A percentile compares a stretch with the other conserved stretches of the same genome.
Evolutionary conservation across 2,329 filamentous ascomycete species (phyloP).

Genomic region (Tolypocladium endophyticum): DNA sequence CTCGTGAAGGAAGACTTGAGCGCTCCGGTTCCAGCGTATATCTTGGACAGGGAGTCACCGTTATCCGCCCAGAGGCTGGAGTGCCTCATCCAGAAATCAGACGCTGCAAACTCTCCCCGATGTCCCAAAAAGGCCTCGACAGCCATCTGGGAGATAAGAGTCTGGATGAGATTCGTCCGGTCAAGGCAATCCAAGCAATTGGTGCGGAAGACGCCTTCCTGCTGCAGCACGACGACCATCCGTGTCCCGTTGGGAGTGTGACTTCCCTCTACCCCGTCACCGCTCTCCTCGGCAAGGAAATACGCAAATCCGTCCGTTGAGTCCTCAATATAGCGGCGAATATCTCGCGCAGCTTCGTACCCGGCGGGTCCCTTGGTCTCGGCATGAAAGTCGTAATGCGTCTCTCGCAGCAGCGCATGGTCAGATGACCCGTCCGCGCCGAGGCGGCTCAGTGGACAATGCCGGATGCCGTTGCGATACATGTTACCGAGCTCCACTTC

Average conservation of each 20-base stretch:
- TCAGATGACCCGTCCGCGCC: constrained; percentile 46
- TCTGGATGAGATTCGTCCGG: constrained; percentile 91
- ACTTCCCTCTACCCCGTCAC: constrained; percentile 36
- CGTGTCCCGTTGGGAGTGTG: constrained; percentile 27
- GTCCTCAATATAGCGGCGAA: constrained; percentile 64
- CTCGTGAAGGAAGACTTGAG: constrained; percentile 93
- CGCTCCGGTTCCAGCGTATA: constrained; percentile 92
- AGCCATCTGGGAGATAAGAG: constrained; percentile 88
- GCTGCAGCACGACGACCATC: constrained; percentile 67
- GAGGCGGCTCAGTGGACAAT: constrained; percentile 59
- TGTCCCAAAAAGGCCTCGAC: constrained; percentile 75
- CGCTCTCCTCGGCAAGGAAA: constrained; percentile 66
- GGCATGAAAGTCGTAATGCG: constrained; percentile 94
- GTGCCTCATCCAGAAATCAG: constrained; percentile 87
- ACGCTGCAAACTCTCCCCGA: constrained; percentile 53
- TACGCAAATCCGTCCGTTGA: constrained; percentile 89
- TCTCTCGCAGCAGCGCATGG: constrained; percentile 66
- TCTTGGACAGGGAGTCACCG: constrained; percentile 84
- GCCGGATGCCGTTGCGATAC: constrained; percentile 67
- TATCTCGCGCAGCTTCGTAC: constrained; percentile 83
- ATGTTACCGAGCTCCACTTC: constrained; percentile 75
- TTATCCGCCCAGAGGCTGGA: constrained; percentile 96
- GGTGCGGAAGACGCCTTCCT: constrained; percentile 90
- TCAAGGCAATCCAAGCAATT: constrained; percentile 96
- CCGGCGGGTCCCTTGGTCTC: constrained; percentile 79